Conservation (phyloP, 108 stramenopile genomes). For the Cyclotella choctawhatcheeana region DNA sequence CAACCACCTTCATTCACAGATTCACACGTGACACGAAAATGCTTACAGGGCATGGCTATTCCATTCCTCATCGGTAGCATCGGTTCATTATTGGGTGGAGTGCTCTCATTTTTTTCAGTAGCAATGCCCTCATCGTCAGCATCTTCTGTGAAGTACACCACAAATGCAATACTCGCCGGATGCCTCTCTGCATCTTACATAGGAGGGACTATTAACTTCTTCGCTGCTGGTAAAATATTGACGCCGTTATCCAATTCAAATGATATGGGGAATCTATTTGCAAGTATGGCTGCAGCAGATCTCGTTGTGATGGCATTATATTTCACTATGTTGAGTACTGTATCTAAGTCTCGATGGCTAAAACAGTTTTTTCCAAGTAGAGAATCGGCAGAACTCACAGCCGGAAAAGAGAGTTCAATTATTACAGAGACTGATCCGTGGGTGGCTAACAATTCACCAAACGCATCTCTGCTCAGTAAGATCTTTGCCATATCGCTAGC, state of each 20-base stretch:
- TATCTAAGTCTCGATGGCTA: conserved; percentile 46
- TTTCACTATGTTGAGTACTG: conserved; percentile 60
- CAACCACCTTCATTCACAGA: conserved; percentile 7
- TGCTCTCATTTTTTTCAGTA: conserved; percentile 24
- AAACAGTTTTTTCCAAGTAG: conserved; percentile 26
- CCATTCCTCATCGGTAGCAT: conserved; percentile 36
- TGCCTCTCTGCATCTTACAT: conserved; percentile 79
- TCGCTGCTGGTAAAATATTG: conserved; percentile 61
- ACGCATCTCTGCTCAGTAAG: neutral
- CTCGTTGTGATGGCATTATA: conserved; percentile 81
- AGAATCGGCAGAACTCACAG: neutral
- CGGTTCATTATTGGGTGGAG: conserved; percentile 37
- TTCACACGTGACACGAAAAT: neutral
- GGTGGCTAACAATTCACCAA: neutral
- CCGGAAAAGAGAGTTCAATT: neutral
- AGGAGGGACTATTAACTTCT: conserved; percentile 80
- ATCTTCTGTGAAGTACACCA: neutral
- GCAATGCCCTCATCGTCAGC: conserved; percentile 6
- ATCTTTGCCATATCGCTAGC: conserved; percentile 26
- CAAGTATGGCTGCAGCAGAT: conserved; percentile 79
- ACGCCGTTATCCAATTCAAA: conserved; percentile 10
- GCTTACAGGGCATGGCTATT: conserved; percentile 29
- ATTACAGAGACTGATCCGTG: neutral
- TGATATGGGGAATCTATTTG: conserved; percentile 41
- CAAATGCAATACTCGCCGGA: conserved; percentile 44